These are phyloP conservation scores for Mortierella sp. DNA, from an alignment of 371 early-diverging fungal species.

Conservation along the genomic window DNA sequence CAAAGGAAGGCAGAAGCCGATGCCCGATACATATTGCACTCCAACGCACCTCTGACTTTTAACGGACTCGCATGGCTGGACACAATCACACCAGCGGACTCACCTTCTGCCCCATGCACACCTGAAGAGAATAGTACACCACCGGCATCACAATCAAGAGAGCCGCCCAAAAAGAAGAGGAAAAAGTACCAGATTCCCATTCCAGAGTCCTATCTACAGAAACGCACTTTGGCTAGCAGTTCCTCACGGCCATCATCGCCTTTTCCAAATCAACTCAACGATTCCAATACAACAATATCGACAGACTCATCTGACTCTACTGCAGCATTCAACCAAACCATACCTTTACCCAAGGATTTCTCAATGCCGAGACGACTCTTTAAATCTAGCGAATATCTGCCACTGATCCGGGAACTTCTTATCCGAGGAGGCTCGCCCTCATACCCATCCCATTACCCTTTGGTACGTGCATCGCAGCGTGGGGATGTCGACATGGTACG, in stretches of 20 bases:
- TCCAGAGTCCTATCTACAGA: background rate
- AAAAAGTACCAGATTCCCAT: conserved; percentile 29
- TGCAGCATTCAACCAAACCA: background rate
- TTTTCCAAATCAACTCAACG: background rate
- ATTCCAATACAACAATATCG: too few relatives aligned
- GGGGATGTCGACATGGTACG: conserved; percentile 45
- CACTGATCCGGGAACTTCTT: conserved; percentile 23
- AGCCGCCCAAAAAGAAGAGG: conserved; percentile 24
- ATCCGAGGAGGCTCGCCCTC: conserved; percentile 42
- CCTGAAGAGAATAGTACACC: background rate
- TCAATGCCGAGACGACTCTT: conserved; percentile 46
- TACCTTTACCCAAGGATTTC: conserved; percentile 43
- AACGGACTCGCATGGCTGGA: too few relatives aligned
- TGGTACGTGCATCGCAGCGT: conserved; percentile 40
- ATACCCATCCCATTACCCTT: conserved; percentile 28
- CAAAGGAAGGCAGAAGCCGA: background rate
- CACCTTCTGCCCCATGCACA: background rate
- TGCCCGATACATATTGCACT: background rate
- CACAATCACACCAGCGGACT: too few relatives aligned
- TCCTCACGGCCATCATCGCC: background rate
- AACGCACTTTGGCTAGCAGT: background rate
- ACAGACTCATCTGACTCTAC: background rate
- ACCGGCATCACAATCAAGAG: background rate
- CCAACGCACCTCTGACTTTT: background rate
- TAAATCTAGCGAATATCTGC: conserved; percentile 15